These are phyloP conservation scores for Trichoderma sp. DNA, from an alignment of 2,329 filamentous ascomycete species.

Conservation along the genomic window DNA sequence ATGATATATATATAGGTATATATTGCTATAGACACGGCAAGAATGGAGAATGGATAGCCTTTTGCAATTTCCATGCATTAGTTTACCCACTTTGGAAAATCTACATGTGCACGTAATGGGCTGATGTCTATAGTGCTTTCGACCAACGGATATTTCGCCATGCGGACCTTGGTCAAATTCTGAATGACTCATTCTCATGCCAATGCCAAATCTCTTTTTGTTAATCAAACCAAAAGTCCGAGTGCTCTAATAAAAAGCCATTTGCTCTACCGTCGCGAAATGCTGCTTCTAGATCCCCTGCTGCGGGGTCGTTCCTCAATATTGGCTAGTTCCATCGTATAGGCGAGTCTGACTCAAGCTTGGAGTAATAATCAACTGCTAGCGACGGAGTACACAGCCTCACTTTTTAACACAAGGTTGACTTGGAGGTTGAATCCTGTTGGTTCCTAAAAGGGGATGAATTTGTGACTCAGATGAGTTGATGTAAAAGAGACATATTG, in stretches of 20 bases:
- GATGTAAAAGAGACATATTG: not conserved
- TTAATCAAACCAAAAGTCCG: not conserved
- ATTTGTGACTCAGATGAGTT: not conserved
- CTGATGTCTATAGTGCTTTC: not conserved
- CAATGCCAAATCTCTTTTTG: not conserved
- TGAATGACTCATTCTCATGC: not conserved
- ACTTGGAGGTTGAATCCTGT: not conserved
- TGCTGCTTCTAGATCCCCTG: not conserved
- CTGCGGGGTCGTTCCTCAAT: not conserved
- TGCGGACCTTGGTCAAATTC: not conserved
- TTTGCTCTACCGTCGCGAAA: not conserved
- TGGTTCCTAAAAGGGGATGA: not conserved
- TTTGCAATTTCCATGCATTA: not conserved
- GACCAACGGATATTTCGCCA: not conserved
- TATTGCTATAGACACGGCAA: too few relatives aligned
- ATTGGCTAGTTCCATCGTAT: not conserved
- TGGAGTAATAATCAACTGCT: not conserved
- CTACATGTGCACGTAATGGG: not conserved
- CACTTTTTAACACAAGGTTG: not conserved
- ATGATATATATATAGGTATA: not conserved
- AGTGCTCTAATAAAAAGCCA: too few relatives aligned
- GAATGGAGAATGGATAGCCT: too few relatives aligned
- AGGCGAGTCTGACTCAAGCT: constrained; percentile 3
- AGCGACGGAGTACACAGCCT: not conserved
- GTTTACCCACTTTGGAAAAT: not conserved